Base-by-base conservation (phyloP, 768 basidiomycete genomes). In the Kwoniella dejecticola region DNA sequence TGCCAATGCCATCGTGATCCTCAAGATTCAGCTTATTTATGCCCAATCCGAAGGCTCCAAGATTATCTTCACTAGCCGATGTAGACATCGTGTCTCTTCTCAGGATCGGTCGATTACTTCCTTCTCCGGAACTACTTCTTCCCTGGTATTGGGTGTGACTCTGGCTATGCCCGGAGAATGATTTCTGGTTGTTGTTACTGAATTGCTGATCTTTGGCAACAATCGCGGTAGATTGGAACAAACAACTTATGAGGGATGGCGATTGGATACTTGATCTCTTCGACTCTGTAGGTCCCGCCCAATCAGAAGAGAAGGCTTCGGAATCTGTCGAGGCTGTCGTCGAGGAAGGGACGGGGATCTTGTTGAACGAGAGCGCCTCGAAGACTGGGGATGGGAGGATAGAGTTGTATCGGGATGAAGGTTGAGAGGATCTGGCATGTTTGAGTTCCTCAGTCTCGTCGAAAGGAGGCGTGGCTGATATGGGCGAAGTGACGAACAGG, bases 41-140 rank as follows among this genome's bases (percentile, higher is more conserved):
- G 27, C 48, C 57, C 17, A 59, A 49, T 21, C 57, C 57, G 29
- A 49, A 57, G 2, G 46, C 56, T 17, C 27, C 30, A n/a, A 42
- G 19, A 36, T 46, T 38, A 45, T 62, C 61, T 41, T 62, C 61
- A 29, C 61, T 62, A 0, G 61, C 55, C 26, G 54, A 57, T 4
- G 61, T 62, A 19, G 61, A 52, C 15, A 48, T 44, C 15, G 54
- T 53, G 41, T 57, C 48, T 38, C 61, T 56, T 17, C 61, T 56
- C 27, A 62, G 29, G n/a, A 62, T 62, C 1, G 61, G 61, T 45
- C 52, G 49, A 1, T 41, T 24, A 2, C 48, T 30, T n/a, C 2
- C 5, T 31, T 24, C 48, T 13, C 4, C 15, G 24, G 46, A n/a
- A 50, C n/a, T 31, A 24, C 27, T 33, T 8, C 48, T 30, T n/a